Base-by-base conservation (phyloP, 495 filamentous ascomycete species). In the Chaetomidium leptoderma region DNA sequence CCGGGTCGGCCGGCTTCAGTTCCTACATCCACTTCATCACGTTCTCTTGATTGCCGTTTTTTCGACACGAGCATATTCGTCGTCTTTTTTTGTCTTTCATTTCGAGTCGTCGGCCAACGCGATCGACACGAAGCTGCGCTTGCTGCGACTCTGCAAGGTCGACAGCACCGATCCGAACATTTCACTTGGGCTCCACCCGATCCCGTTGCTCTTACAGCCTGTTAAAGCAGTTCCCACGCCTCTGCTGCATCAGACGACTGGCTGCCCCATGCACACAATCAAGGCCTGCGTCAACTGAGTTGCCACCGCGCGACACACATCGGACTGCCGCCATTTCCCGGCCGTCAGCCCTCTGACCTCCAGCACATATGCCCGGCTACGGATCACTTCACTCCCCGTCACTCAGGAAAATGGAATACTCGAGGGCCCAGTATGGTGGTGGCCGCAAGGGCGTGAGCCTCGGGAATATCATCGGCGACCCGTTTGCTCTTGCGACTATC, bases 381-480 rank as follows among this genome's bases (percentile, higher is more conserved):
- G 82, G 82, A 64, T 87, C 86, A 68, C 74, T 86, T 56, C 75
- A 80, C 63, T 89, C 88, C 65, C 86, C 87, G 59, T 90, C 90
- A 58, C 72, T 91, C 63, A 81, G 78, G 73, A 92, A 92, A 83
- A 92, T 93, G 88, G 86, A 90, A 72, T 66, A 77, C 62, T 76
- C 78, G 36, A 70, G 76, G 64, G 76, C 78, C 74, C 78, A 66
- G 66, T 82, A 83, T 67, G 76, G n/a, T n/a, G n/a, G n/a, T n/a
- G n/a, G 78, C 40, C 76, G 78, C 53, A 78, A 74, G 63, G 70
- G 82, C 65, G 85, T 95, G 64, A 86, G 82, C 61, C 73, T 91
- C 69, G 90, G 89, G 65, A 91, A 96, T 72, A 89, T 97, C 53
- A 77, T 97, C 47, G 93, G 93, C 63, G 92, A 97, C 75, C 95